Conservation (phyloP, 495 filamentous ascomycete species). For the Hypoxylon trugodes region DNA sequence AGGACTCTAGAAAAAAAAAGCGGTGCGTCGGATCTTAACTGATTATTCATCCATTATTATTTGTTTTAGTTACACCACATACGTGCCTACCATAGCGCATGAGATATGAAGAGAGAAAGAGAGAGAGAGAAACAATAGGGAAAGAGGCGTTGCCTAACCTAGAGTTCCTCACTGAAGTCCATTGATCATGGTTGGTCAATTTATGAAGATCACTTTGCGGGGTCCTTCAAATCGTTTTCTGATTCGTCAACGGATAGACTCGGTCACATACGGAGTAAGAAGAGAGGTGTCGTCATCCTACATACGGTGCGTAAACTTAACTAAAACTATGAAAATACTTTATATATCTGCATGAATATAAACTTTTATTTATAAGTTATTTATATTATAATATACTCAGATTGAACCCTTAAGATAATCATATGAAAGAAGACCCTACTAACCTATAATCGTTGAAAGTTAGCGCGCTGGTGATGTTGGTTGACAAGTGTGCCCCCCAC, state of each 20-base stretch:
- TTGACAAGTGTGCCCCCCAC: neutral
- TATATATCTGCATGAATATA: too few species aligned
- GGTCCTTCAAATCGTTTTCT: slow-evolving; percentile 4
- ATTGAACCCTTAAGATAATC: too few species aligned
- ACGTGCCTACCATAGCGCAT: too few species aligned
- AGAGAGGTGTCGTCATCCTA: slow-evolving; percentile 25
- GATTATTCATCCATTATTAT: too few species aligned
- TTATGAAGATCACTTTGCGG: slow-evolving; percentile 22
- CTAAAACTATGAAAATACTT: too few species aligned
- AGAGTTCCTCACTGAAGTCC: slow-evolving; percentile 1
- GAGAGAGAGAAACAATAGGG: neutral
- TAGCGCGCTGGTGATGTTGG: too few species aligned
- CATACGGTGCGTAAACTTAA: slow-evolving; percentile 1
- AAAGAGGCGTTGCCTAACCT: slow-evolving; percentile 26
- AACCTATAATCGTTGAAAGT: too few species aligned
- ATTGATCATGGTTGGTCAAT: slow-evolving; percentile 15
- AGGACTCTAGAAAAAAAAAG: too few species aligned
- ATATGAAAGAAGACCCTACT: too few species aligned
- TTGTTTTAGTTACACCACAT: too few species aligned
- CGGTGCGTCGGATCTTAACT: too few species aligned
- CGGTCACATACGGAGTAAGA: neutral
- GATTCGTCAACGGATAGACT: slow-evolving; percentile 24
- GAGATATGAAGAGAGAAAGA: neutral
- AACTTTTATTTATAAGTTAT: neutral
- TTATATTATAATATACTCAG: too few species aligned